Percentiles rank a stretch among this genome's conserved stretches.
phyloP scores from a whole-genome alignment of 2,329 filamentous ascomycete species.

The Pyricularia grisea region DNA sequence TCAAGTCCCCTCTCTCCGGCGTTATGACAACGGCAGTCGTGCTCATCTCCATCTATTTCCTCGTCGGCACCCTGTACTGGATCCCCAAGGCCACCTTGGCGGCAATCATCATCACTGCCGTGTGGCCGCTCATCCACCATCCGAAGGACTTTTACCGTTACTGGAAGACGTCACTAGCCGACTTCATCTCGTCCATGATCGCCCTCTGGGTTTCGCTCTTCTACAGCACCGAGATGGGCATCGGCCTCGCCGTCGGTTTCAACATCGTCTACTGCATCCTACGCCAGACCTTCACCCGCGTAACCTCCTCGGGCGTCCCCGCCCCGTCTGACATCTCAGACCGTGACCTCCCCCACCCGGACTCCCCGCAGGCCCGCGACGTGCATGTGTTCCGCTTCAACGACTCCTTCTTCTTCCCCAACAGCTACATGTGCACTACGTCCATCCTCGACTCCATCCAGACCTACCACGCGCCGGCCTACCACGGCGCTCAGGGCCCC shows the following conservation, averaged over 20 bases:
- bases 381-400: constrained; percentile 46
- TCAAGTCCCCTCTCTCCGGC: constrained; percentile 52
- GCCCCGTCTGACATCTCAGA: constrained; percentile 18
- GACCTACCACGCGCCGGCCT: constrained; percentile 30
- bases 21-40: constrained; percentile 52
- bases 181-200: constrained; percentile 55
- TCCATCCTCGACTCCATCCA: constrained; percentile 40
- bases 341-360: constrained; percentile 21
- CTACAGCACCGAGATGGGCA: constrained; percentile 49
- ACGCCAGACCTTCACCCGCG: constrained; percentile 43
- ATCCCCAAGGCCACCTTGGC: constrained; percentile 57
- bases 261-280: constrained; percentile 52
- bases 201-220: constrained; percentile 57
- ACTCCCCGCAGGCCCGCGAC: constrained; percentile 22
- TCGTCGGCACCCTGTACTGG: constrained; percentile 54
- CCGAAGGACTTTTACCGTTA: constrained; percentile 51
- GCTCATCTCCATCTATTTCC: constrained; percentile 50
- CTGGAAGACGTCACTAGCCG: constrained; percentile 55
- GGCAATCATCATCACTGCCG: constrained; percentile 58
- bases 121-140: constrained; percentile 50
- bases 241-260: constrained; percentile 51
- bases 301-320: constrained; percentile 20
- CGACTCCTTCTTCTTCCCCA: constrained; percentile 51
- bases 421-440: constrained; percentile 43
- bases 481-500: constrained; percentile 20